Evolutionary conservation across 176 grass and related monocot species (phyloP), one percentile per base, ranked within the genome.

Genomic region (Alopecurus myosuroides): DNA sequence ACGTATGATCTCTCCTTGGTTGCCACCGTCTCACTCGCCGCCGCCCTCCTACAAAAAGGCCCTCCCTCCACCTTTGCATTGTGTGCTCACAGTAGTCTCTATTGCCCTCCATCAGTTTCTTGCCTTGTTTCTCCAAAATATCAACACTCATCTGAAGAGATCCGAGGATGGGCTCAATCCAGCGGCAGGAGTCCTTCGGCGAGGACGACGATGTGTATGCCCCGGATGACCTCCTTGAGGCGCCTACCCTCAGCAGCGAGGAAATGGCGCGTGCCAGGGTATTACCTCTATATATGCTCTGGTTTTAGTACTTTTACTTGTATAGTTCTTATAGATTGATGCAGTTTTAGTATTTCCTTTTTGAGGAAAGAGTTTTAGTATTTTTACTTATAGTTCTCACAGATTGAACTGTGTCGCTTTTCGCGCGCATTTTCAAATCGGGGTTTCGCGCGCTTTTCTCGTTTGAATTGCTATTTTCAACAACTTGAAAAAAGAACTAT

Each of bases 211-310:
- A 55, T 41, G 12, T 80, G 33, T 41, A 74, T 9, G 17, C 19
- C 58, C 7, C 4, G 0, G 15, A 64, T 8, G 71, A 34, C 11
- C 19, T 81, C 10, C 12, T 75, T 22, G 85, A 87, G 70, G 70
- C 85, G 1, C 85, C 70, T 23, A 81, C 85, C 46, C 78, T 87
- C 68, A 33, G 19, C 25, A 76, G 45, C 70, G 31, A 66, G 57
- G 69, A 87, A 4, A 60, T 87, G 34, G 1, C 64, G 4, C 78
- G 11, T 30, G 85, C 78, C 11, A 87, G 78, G 85, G 85, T 87
- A 87, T 55, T 22, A 34, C 31, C 3, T 5, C n/a, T n/a, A n/a
- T n/a, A n/a, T n/a, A n/a, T n/a, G n/a, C n/a, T n/a, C n/a, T n/a
- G n/a, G 4, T 15, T 46, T 15, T 46, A 4, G 45, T 46, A 46